phyloP scores from a whole-genome alignment of 1,139 yeast species.

The Debaryomyces nepalensis region DNA sequence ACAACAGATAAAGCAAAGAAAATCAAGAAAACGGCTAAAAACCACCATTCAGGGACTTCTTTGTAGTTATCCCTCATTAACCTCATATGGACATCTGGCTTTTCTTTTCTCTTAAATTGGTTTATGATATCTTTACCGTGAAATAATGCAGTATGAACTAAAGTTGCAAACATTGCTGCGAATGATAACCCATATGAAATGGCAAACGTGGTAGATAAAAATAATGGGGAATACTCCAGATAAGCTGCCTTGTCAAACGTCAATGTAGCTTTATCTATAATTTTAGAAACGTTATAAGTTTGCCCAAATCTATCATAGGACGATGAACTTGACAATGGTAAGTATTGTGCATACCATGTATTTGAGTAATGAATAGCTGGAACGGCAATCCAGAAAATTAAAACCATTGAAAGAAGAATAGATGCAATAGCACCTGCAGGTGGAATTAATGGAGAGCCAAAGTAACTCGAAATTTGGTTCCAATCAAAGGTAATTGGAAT shows the following conservation, averaged over 20 bases:
- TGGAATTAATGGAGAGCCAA: slow-evolving; percentile 69
- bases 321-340: slow-evolving; percentile 46
- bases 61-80: slow-evolving; percentile 55
- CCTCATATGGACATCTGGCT: slow-evolving; percentile 25
- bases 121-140: slow-evolving; percentile 54
- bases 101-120: slow-evolving; percentile 43
- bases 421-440: slow-evolving; percentile 64
- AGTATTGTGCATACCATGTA: slow-evolving; percentile 48
- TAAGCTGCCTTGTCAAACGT: slow-evolving; percentile 47
- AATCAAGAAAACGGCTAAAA: slow-evolving; percentile 45
- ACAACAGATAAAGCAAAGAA: slow-evolving; percentile 53
- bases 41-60: slow-evolving; percentile 71
- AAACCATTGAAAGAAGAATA: slow-evolving; percentile 50
- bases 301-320: slow-evolving; percentile 46
- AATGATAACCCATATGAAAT: slow-evolving; percentile 58
- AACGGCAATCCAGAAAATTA: slow-evolving; percentile 46
- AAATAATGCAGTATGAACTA: slow-evolving; percentile 54
- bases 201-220: slow-evolving; percentile 34
- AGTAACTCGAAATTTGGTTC: slow-evolving; percentile 50
- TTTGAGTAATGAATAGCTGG: slow-evolving; percentile 50
- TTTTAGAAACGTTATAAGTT: slow-evolving; percentile 42
- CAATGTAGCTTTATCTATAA: slow-evolving; percentile 43
- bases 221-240: slow-evolving; percentile 52
- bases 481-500: slow-evolving; percentile 55
- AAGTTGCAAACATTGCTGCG: slow-evolving; percentile 51